Base-by-base conservation (phyloP, 352 stramenopile species). In the Elongisporangium undulatum region DNA sequence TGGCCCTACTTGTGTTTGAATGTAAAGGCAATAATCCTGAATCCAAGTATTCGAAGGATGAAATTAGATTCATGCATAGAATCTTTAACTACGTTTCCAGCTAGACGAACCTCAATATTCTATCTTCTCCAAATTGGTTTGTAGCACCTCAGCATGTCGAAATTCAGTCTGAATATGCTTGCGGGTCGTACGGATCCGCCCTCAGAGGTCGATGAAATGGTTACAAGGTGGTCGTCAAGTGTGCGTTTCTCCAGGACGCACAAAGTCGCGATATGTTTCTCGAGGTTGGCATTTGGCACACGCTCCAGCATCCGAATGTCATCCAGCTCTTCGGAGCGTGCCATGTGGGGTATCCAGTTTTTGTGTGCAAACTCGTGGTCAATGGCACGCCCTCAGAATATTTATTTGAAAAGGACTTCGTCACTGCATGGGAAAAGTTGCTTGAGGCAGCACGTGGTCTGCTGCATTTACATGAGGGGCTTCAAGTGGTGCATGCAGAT, bases 401-500 rank as follows among this genome's bases (percentile, higher is more conserved):
- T 34, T 34, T 34, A 34, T 34, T 53, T 10, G 49, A 50, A 56
- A 56, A 34, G 24, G 24, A 34, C 7, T 7, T 7, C 3, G 24
- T 7, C 24, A 34, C 3, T 3, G 7, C 7, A 7, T 34, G 24
- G 24, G 24, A 34, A 34, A 34, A 34, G 24, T 7, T 34, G 24
- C 7, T 34, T 34, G 24, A 34, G 7, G 56, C 56, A 15, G 59
- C 56, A 6, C 20, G 63, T 13, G 84, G 77, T 0, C 56, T 93
- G 5, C 38, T 55, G 51, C 83, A 83, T 61, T 54, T 92, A 4
- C 78, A 92, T 59, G 41, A 60, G 17, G 51, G 7, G 24, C 56
- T 64, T 19, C 48, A 64, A n/a, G 59, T 82, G 17, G 63, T 92
- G 15, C 85, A 94, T 58, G 75, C 77, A 24, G 85, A 94, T 53